Evolutionary conservation across 805 yeast species (phyloP).

Genomic region (Wickerhamiella galacta): DNA sequence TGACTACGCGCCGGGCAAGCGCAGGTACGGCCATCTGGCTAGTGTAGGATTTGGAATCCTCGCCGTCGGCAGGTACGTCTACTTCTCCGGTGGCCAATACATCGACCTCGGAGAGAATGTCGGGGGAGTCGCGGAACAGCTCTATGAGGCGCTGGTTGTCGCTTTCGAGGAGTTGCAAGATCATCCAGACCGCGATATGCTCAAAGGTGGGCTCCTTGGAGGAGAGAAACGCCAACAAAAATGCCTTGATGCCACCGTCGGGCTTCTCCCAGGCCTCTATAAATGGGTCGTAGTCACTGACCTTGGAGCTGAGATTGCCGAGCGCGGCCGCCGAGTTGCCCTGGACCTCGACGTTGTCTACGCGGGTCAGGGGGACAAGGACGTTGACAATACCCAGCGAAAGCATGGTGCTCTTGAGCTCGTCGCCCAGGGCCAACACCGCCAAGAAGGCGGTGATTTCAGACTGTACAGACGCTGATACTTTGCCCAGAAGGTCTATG

Average conservation of each 20-base stretch:
- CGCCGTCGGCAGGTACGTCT: conserved; percentile 11
- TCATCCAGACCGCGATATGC: conserved; percentile 95
- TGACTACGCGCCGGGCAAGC: conserved; percentile 19
- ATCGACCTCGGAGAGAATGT: conserved; percentile 21
- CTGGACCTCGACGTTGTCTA: conserved; percentile 83
- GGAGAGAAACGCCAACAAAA: conserved; percentile 61
- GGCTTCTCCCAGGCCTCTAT: conserved; percentile 65
- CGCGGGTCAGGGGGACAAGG: conserved; percentile 76
- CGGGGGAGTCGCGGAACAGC: conserved; percentile 19
- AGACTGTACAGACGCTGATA: conserved; percentile 84
- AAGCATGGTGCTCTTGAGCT: conserved; percentile 67
- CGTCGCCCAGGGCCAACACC: conserved; percentile 89
- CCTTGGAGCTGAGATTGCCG: conserved; percentile 87
- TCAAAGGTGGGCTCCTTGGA: conserved; percentile 87
- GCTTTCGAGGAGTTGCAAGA: conserved; percentile 79
- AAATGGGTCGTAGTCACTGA: conserved; percentile 65
- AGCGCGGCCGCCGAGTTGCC: conserved; percentile 98
- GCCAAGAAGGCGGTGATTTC: conserved; percentile 97
- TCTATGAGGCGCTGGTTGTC: conserved; percentile 42
- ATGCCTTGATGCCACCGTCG: conserved; percentile 71
- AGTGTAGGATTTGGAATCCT: conserved; percentile 17
- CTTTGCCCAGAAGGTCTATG: conserved; percentile 60
- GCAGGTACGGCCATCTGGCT: conserved; percentile 24
- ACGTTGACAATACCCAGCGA: conserved; percentile 76
- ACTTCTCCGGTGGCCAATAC: conserved; percentile 19